A percentile compares a stretch with the other conserved stretches of the same genome.
phyloP scores from a whole-genome alignment of 2,329 filamentous ascomycete genomes.

The Erysiphe neolycopersici region DNA sequence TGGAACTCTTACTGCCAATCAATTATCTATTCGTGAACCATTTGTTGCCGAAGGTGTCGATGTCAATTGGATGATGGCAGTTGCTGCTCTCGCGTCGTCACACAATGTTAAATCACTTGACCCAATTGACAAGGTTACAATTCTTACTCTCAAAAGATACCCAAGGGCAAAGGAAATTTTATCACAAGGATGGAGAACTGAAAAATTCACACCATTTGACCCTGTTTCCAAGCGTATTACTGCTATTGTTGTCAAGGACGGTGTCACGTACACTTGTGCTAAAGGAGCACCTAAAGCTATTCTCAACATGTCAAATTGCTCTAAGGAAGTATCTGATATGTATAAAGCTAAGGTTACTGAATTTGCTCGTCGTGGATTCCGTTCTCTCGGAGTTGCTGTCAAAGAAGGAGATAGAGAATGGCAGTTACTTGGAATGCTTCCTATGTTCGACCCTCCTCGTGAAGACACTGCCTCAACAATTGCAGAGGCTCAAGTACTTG shows the following conservation, averaged over 20 bases:
- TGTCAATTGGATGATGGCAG: slow-evolving; percentile 67
- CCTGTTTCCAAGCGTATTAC: slow-evolving; percentile 61
- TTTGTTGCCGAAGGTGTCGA: slow-evolving; percentile 53
- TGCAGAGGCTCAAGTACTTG: slow-evolving; percentile 47
- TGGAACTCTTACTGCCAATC: slow-evolving; percentile 49
- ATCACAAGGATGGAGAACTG: slow-evolving; percentile 46
- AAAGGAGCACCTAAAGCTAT: slow-evolving; percentile 59
- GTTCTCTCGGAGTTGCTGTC: slow-evolving; percentile 52
- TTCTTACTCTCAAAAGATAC: slow-evolving; percentile 49
- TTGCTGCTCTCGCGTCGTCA: slow-evolving; percentile 48
- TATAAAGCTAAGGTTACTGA: slow-evolving; percentile 50
- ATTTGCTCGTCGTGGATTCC: slow-evolving; percentile 56
- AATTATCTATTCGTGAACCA: slow-evolving; percentile 50
- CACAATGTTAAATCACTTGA: slow-evolving; percentile 58
- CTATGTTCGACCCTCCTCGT: slow-evolving; percentile 58
- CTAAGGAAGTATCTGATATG: slow-evolving; percentile 32
- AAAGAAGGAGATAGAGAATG: slow-evolving; percentile 47
- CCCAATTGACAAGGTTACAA: slow-evolving; percentile 56
- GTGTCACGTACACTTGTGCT: slow-evolving; percentile 43
- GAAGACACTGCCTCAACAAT: slow-evolving; percentile 58
- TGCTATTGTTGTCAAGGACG: slow-evolving; percentile 38
- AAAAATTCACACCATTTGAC: slow-evolving; percentile 56
- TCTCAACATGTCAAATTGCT: slow-evolving; percentile 40
- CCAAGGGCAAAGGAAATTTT: slow-evolving; percentile 55
- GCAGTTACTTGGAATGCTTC: slow-evolving; percentile 50